These are phyloP conservation scores for Russula brevipes DNA, from an alignment of 768 basidiomycete genomes.

Conservation along the genomic window DNA sequence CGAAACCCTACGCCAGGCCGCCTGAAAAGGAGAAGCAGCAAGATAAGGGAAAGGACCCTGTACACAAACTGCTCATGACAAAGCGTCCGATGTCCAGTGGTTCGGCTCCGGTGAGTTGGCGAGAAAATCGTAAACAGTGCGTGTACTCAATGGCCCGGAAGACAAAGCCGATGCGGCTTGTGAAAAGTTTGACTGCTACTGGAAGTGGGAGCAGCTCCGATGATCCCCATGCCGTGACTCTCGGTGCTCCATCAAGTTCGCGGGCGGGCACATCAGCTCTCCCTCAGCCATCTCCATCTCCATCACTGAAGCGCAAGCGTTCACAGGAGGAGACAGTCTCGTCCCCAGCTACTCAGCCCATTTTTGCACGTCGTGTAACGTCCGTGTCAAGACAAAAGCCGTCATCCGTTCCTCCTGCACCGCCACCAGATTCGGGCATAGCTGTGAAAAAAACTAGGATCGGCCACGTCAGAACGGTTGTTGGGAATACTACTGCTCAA, in stretches of 20 bases:
- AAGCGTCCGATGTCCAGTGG: background rate
- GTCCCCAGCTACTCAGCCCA: slow-evolving; percentile 5
- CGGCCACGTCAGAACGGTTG: slow-evolving; percentile 11
- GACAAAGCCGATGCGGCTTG: slow-evolving; percentile 22
- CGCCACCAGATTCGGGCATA: background rate
- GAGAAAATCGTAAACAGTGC: background rate
- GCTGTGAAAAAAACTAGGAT: slow-evolving; percentile 8
- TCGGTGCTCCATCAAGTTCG: slow-evolving; percentile 9
- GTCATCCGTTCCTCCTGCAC: background rate
- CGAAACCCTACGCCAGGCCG: slow-evolving; percentile 33
- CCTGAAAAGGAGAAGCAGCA: slow-evolving; percentile 8
- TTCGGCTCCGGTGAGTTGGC: slow-evolving; percentile 8
- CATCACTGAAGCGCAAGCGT: slow-evolving; percentile 20
- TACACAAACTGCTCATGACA: slow-evolving; percentile 5
- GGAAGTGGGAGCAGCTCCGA: slow-evolving; percentile 21
- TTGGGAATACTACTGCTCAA: slow-evolving; percentile 1
- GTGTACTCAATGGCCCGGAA: slow-evolving; percentile 3
- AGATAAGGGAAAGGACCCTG: slow-evolving; percentile 14
- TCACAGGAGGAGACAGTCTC: slow-evolving; percentile 6
- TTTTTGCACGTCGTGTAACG: slow-evolving; percentile 12
- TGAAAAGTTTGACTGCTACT: background rate
- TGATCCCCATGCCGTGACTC: background rate
- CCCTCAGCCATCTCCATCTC: slow-evolving; percentile 17
- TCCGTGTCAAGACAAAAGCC: background rate
- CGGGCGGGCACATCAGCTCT: background rate